A percentile compares a stretch with the other conserved stretches of the same genome.
These are phyloP conservation scores for Aspergillus egyptiacus DNA, from an alignment of 495 filamentous ascomycete genomes.

Conservation along the genomic window DNA sequence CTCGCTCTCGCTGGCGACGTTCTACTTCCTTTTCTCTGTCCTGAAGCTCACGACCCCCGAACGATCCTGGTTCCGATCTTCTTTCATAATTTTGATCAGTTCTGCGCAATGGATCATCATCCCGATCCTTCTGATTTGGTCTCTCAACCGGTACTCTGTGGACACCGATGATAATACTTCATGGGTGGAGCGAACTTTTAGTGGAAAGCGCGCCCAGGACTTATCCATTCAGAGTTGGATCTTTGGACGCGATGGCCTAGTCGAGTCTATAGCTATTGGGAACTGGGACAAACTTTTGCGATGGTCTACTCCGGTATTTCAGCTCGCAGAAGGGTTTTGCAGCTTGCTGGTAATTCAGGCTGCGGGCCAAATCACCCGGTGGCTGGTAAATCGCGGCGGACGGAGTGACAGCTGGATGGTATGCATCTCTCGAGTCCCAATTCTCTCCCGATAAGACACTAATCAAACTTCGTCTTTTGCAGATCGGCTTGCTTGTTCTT, in stretches of 20 bases:
- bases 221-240: slow-evolving; percentile 71
- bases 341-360: slow-evolving; percentile 93
- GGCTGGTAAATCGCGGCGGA: slow-evolving; percentile 82
- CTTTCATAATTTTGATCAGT: slow-evolving; percentile 57
- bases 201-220: slow-evolving; percentile 56
- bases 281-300: slow-evolving; percentile 83
- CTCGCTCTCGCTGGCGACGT: slow-evolving; percentile 75
- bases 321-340: slow-evolving; percentile 92
- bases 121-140: slow-evolving; percentile 85
- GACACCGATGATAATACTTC: slow-evolving; percentile 63
- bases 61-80: slow-evolving; percentile 63
- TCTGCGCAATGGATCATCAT: slow-evolving; percentile 78
- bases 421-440: slow-evolving; percentile 28
- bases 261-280: slow-evolving; percentile 73
- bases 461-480: slow-evolving; percentile 24
- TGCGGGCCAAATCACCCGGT: slow-evolving; percentile 88
- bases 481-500: slow-evolving; percentile 83
- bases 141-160: slow-evolving; percentile 86
- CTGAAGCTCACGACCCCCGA: slow-evolving; percentile 78
- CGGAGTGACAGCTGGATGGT: slow-evolving; percentile 97
- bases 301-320: slow-evolving; percentile 94
- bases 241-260: slow-evolving; percentile 70
- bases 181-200: slow-evolving; percentile 79
- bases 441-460: slow-evolving; percentile 2
- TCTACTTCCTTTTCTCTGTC: slow-evolving; percentile 84